Base-by-base conservation (phyloP, 495 filamentous ascomycete species). In the Neurospora pannonica region DNA sequence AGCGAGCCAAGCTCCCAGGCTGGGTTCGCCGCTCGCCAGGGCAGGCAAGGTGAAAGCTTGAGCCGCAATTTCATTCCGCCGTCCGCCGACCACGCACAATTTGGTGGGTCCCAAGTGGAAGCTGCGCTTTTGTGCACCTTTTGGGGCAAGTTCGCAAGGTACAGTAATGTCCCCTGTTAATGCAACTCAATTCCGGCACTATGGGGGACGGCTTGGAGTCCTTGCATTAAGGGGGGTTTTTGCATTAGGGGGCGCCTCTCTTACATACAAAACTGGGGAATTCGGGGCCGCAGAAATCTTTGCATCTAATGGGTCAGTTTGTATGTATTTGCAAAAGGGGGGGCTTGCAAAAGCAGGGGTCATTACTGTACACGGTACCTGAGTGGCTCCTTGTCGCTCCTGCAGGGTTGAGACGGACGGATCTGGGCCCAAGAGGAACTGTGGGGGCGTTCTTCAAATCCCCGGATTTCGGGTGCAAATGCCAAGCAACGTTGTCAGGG, bases 11-110 rank as follows among this genome's bases (percentile, higher is more conserved):
- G 71, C 71, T 31, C 67, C 74, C 60, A 72, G 34, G 70, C 73
- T 76, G 72, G 74, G 62, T 19, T 37, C 38, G 31, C 34, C 21
- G 62, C 37, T 36, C 15, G 9, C 38, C 28, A 38, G 54, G 37
- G 48, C 43, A 37, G 42, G 70, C 71, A 37, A 72, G 31, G n/a
- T 28, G 28, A 39, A 36, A 72, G 54, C 34, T 72, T 75, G 42
- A 31, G 73, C 46, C 77, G 75, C 77, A 75, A 75, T 74, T 76
- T 75, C 72, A 71, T 79, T 79, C 40, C 67, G 43, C 77, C 77
- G 76, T 21, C 19, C 17, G n/a, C 73, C 70, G 70, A 46, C 15
- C 21, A 31, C 40, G 19, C 24, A 67, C 15, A 19, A 67, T 19
- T 67, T 34, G 7, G 54, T 67, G 54, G 28, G 54, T 31, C 54